These are phyloP conservation scores for Suillus discolor DNA, from an alignment of 768 basidiomycete species.

Conservation along the genomic window DNA sequence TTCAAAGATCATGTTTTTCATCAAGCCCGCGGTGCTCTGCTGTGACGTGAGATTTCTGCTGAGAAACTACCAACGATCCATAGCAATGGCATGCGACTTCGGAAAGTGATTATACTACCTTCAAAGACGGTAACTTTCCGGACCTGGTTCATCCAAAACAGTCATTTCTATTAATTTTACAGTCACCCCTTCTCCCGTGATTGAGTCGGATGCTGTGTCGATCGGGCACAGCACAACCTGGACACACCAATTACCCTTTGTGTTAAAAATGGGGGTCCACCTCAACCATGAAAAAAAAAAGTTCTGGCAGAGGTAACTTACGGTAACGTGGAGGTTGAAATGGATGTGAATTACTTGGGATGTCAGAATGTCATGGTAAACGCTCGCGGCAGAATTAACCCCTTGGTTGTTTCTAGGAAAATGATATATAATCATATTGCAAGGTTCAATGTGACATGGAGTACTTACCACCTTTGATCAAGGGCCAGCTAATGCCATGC, in stretches of 20 bases:
- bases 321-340: not conserved
- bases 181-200: constrained; percentile 2
- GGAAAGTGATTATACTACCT: constrained; percentile 8
- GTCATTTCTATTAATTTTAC: constrained; percentile 4
- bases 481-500: constrained; percentile 3
- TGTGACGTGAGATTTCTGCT: constrained; percentile 8
- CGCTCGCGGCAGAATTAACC: not conserved
- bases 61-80: constrained; percentile 7
- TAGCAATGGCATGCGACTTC: constrained; percentile 9
- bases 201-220: constrained; percentile 7
- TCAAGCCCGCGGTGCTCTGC: constrained; percentile 4
- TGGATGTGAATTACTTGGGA: no score
- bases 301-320: not conserved
- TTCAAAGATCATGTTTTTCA: not conserved
- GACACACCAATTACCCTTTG: not conserved
- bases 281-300: not conserved
- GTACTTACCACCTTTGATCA: not conserved
- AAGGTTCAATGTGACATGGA: not conserved
- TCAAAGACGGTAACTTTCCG: constrained; percentile 3
- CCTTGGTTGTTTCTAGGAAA: not conserved
- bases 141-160: not conserved
- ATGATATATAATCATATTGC: not conserved
- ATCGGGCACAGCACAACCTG: constrained; percentile 1
- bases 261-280: not conserved
- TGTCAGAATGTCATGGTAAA: not conserved